Conservation (phyloP, 208 protist species). For the Porcisia hertigi region DNA sequence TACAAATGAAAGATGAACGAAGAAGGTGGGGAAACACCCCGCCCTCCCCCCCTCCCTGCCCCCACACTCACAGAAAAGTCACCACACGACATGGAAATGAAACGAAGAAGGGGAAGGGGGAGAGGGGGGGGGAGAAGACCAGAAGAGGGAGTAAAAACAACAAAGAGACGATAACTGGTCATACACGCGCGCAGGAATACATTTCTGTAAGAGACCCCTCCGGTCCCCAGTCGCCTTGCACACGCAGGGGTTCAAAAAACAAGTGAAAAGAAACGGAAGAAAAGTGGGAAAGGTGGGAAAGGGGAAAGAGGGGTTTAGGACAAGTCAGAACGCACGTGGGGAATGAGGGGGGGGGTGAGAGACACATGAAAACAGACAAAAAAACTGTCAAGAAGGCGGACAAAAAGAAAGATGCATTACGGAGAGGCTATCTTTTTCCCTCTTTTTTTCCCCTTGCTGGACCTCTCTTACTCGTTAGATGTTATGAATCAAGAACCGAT, state of each 20-base stretch:
- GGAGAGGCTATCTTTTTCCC: neutral
- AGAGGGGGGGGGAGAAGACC: too few species aligned
- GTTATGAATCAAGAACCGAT: slow-evolving; percentile 1
- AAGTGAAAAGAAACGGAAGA: neutral
- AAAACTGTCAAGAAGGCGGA: neutral
- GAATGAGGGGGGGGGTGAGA: neutral
- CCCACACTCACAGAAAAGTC: neutral
- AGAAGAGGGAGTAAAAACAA: neutral
- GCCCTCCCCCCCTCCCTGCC: too few species aligned
- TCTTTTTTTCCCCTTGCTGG: neutral
- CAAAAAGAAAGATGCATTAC: neutral
- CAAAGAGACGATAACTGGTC: neutral
- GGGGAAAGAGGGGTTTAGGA: too few species aligned
- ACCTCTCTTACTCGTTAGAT: slow-evolving; percentile 2
- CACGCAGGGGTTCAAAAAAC: neutral
- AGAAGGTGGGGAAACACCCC: too few species aligned
- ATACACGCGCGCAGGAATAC: neutral
- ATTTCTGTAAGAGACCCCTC: neutral
- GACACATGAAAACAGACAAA: neutral
- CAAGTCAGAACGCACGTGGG: neutral
- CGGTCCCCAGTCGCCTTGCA: too few species aligned
- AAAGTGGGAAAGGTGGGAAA: neutral
- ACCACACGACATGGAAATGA: neutral
- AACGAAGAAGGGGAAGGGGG: too few species aligned
- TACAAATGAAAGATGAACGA: too few species aligned